These are phyloP conservation scores for Rubia occidens DNA, from an alignment of 305 asterid species.

Conservation along the genomic window DNA sequence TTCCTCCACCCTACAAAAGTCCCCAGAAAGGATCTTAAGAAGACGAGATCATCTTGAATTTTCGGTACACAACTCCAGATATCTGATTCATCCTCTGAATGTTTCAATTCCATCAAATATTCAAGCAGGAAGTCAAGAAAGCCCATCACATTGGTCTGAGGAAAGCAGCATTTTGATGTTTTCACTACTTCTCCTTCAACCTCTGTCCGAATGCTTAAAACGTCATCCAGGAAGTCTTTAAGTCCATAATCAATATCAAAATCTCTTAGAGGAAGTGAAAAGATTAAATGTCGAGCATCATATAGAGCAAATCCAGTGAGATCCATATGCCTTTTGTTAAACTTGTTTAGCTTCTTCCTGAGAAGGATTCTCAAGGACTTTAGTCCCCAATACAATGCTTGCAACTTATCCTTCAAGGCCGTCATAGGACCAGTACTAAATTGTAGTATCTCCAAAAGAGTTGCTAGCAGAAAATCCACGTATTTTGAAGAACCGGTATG, in stretches of 20 bases:
- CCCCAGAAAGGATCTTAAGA: not conserved
- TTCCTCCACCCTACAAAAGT: not conserved
- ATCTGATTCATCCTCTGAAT: not conserved
- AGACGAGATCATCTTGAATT: not conserved
- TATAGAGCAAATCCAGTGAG: not conserved
- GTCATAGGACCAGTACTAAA: not conserved
- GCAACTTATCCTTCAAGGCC: not conserved
- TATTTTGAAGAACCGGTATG: not conserved
- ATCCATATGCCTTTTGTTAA: too few species aligned
- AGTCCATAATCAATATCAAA: not conserved
- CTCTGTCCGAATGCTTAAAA: not conserved
- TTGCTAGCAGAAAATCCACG: not conserved
- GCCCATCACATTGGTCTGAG: not conserved
- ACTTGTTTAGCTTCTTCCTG: not conserved
- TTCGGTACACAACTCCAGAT: not conserved
- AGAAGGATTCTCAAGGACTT: slow-evolving; percentile 6
- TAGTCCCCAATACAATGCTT: not conserved
- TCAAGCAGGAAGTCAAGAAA: not conserved
- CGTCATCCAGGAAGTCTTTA: not conserved
- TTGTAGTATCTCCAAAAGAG: not conserved
- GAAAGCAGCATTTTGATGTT: not conserved
- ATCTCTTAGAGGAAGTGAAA: not conserved
- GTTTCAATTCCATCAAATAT: not conserved
- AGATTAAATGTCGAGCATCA: not conserved
- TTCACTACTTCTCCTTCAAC: not conserved